phyloP scores from a whole-genome alignment of 352 stramenopile genomes.

The Globisporangium canariense region DNA sequence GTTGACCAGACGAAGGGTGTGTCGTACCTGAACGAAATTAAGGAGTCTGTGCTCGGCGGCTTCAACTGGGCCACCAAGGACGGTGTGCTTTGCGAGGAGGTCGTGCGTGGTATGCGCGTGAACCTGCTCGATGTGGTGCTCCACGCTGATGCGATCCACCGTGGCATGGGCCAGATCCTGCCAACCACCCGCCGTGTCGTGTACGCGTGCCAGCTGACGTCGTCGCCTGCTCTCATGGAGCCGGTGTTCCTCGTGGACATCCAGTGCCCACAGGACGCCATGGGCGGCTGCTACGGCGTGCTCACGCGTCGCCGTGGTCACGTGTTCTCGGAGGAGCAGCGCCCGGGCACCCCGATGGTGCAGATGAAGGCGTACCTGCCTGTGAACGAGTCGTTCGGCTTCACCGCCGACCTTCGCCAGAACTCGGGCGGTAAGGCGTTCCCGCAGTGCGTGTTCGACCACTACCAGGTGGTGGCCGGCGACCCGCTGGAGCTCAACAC shows the following conservation, averaged over 20 bases:
- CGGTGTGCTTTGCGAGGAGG: conserved; percentile 98
- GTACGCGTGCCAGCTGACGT: conserved; percentile 96
- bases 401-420: conserved; percentile 97
- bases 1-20: conserved; percentile 99
- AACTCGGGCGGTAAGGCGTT: conserved; percentile 99
- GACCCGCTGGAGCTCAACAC: conserved; percentile 89
- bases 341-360: conserved; percentile 97
- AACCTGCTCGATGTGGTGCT: conserved; percentile 99
- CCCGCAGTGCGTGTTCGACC: conserved; percentile 99
- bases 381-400: conserved; percentile 99
- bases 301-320: conserved; percentile 98
- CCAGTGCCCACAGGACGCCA: conserved; percentile 96
- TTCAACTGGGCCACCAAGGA: conserved; percentile 99
- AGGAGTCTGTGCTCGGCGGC: conserved; percentile 97
- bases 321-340: conserved; percentile 99
- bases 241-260: conserved; percentile 99
- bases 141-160: conserved; percentile 99
- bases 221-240: conserved; percentile 95
- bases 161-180: conserved; percentile 99
- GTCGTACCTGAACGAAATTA: conserved; percentile 99
- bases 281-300: conserved; percentile 99
- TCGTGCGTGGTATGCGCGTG: conserved; percentile 95
- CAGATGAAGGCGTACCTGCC: conserved; percentile 99
- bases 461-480: conserved; percentile 96
- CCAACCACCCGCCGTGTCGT: conserved; percentile 97